Conservation (phyloP, 768 basidiomycete genomes). For the Lactifluus hygrophoroides region DNA sequence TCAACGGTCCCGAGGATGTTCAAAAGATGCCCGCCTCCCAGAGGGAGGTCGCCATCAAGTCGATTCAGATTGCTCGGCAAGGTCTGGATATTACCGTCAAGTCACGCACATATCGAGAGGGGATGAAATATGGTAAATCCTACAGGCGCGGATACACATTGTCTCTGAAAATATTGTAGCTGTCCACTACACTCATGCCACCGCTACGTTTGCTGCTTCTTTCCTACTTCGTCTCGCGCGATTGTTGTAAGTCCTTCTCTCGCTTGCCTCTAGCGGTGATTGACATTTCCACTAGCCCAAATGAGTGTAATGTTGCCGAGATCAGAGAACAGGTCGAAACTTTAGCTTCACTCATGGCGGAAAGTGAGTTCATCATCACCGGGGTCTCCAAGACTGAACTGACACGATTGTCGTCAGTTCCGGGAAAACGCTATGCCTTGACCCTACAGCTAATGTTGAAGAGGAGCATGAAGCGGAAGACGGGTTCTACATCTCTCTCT, state of each 20-base stretch:
- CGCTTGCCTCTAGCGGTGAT: neutral
- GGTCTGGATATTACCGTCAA: slow-evolving; percentile 81
- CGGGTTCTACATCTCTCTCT: slow-evolving; percentile 49
- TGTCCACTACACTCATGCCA: slow-evolving; percentile 86
- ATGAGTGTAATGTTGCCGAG: slow-evolving; percentile 68
- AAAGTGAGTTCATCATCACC: slow-evolving; percentile 60
- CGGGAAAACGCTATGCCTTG: slow-evolving; percentile 86
- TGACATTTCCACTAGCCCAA: slow-evolving; percentile 44
- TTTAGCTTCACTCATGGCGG: slow-evolving; percentile 64
- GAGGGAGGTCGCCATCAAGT: slow-evolving; percentile 68
- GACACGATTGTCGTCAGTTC: slow-evolving; percentile 42
- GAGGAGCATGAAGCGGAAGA: slow-evolving; percentile 53
- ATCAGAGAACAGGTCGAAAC: slow-evolving; percentile 73
- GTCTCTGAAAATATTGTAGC: slow-evolving; percentile 34
- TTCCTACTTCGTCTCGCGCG: slow-evolving; percentile 81
- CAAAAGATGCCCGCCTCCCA: slow-evolving; percentile 75
- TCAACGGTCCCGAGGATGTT: slow-evolving; percentile 81
- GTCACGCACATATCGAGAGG: slow-evolving; percentile 77
- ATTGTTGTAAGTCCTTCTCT: slow-evolving; percentile 56
- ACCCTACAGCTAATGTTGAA: slow-evolving; percentile 88
- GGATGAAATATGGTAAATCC: slow-evolving; percentile 78
- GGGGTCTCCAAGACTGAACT: slow-evolving; percentile 8
- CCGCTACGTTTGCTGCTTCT: slow-evolving; percentile 89
- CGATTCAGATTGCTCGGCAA: slow-evolving; percentile 73
- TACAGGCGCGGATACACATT: neutral